phyloP scores from a whole-genome alignment of 345 rosid species.

The Laguncularia racemosa region DNA sequence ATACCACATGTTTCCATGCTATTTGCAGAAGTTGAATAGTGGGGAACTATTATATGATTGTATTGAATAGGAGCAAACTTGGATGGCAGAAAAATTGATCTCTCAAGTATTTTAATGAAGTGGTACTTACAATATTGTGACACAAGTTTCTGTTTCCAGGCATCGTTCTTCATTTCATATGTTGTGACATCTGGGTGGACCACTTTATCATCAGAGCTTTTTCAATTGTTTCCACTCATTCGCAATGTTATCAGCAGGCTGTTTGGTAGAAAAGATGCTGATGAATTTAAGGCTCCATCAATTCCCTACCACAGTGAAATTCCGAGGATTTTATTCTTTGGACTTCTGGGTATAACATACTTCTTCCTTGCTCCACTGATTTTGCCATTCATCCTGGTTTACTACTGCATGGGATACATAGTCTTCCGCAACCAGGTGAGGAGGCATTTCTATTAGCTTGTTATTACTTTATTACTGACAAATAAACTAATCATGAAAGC shows the following conservation, averaged over 20 bases:
- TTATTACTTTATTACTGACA: too few relatives aligned
- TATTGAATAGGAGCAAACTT: too few relatives aligned
- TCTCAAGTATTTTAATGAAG: neutral
- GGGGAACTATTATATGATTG: too few relatives aligned
- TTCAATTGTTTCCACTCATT: slow-evolving; percentile 59
- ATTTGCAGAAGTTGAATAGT: too few relatives aligned
- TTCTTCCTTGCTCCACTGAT: slow-evolving; percentile 85
- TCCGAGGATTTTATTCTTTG: slow-evolving; percentile 62
- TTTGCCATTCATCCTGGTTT: slow-evolving; percentile 79
- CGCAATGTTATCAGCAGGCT: slow-evolving; percentile 27
- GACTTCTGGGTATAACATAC: slow-evolving; percentile 80
- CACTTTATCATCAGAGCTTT: slow-evolving; percentile 66
- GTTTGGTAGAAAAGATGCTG: slow-evolving; percentile 28
- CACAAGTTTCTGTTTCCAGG: slow-evolving; percentile 27
- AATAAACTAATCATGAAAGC: too few relatives aligned
- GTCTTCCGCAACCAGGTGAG: slow-evolving; percentile 87
- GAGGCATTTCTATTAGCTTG: neutral
- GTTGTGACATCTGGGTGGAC: slow-evolving; percentile 97
- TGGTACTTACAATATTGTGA: neutral
- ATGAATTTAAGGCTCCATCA: slow-evolving; percentile 56
- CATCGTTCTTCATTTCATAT: slow-evolving; percentile 86
- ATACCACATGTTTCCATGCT: too few relatives aligned
- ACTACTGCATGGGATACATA: slow-evolving; percentile 77
- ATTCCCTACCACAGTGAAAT: slow-evolving; percentile 61
- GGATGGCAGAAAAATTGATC: neutral